Conservation (phyloP, 225 moss, liverwort and hornwort genomes). For the Lunularia cruciata region DNA sequence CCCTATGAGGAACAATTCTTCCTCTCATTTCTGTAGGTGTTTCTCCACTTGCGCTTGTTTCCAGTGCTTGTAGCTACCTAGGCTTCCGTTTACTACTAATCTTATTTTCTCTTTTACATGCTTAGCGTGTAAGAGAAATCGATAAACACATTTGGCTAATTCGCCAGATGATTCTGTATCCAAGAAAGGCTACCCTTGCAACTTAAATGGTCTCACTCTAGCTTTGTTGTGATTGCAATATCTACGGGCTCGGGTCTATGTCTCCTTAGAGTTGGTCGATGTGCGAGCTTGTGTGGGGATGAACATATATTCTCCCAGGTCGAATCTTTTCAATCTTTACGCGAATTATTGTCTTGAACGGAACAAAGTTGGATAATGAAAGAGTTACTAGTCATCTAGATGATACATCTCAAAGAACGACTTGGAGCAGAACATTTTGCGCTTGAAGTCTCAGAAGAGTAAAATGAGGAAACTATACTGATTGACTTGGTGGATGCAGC, state of each 20-base stretch:
- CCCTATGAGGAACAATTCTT: constrained; percentile 33
- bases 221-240: neutral
- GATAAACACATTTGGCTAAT: constrained; percentile 13
- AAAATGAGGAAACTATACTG: no score
- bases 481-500: no score
- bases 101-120: constrained; percentile 31
- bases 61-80: constrained; percentile 28
- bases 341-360: no score
- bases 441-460: no score
- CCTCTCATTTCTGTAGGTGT: constrained; percentile 42
- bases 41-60: constrained; percentile 41
- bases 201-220: neutral
- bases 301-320: no score
- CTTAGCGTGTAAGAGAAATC: constrained; percentile 27
- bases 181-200: neutral
- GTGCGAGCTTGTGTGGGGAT: neutral
- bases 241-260: neutral
- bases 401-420: no score
- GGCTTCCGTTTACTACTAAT: constrained; percentile 18
- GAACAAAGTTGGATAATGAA: no score
- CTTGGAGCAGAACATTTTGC: no score
- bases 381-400: no score
- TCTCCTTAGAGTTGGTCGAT: neutral
- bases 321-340: no score
- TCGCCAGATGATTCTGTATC: constrained; percentile 27